Base-by-base conservation (phyloP, 2,329 filamentous ascomycete species). In the Aspergillus fischeri region DNA sequence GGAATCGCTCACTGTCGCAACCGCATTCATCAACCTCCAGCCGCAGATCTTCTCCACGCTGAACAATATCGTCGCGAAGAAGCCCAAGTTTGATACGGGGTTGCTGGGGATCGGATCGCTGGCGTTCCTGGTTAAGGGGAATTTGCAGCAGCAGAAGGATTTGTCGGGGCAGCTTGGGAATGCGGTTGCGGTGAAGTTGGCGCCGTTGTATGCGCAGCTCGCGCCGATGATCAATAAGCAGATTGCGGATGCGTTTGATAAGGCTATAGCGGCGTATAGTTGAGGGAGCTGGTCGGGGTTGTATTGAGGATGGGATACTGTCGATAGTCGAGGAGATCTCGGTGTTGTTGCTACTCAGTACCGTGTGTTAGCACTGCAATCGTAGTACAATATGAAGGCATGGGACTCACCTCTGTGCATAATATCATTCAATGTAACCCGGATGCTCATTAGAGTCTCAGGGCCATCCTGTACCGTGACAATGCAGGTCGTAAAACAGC, bases 11-110 rank as follows among this genome's bases (percentile, higher is more conserved):
- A 51, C 42, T 10, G 60, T 66, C 32, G 56, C 63, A 3, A 38
- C 25, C 0, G 56, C 61, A 1, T 60, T 66, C 14, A 24, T 66
- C 10, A 54, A 57, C 1, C 50, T 65, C 14, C 35, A 64, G 52
- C 64, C 64, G 1, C 54, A 60, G 25, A 61, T 66, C 60, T 55
- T 53, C 25, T 60, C 58, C 1, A 59, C 62, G 1, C 57, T 65
- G 4, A 57, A 60, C 38, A 63, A 59, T 7, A 56, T 66, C 44
- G 56, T 66, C 11, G 7, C 32, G 9, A 63, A 63, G 52, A 64
- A 64, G n/a, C 29, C 53, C 0, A 52, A 61, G 38, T 64, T 66
- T n/a, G 52, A 62, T 20, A 62, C 32, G 1, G 63, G 61, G 2
- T 24, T 65, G 44, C 29, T 66, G 27, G 63, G 61, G 0, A 52